Percentiles rank a stretch among this genome's conserved stretches.
These are phyloP conservation scores for Anthostomella pinea DNA, from an alignment of 2,329 filamentous ascomycete genomes.

Conservation along the genomic window DNA sequence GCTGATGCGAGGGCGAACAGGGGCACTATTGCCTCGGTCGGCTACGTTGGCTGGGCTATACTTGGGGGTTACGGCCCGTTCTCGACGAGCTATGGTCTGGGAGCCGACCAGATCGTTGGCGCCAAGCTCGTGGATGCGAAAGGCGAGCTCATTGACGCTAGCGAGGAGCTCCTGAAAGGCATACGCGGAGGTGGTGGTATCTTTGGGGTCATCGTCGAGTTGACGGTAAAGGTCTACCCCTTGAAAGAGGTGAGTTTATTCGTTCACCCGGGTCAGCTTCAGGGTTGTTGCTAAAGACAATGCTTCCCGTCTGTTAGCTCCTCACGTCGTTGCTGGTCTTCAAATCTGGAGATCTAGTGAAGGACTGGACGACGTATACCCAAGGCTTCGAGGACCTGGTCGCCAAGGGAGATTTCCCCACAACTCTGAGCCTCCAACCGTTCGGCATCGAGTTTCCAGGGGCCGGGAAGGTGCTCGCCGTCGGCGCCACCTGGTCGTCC, in stretches of 20 bases:
- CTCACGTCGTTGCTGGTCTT: conserved; percentile 31
- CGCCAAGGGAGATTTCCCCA: conserved; percentile 4
- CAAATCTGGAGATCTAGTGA: conserved; percentile 26
- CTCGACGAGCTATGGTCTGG: conserved; percentile 32
- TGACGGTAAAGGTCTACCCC: conserved; percentile 39
- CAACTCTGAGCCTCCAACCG: conserved; percentile 26
- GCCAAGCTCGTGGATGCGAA: conserved; percentile 37
- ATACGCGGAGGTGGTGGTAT: conserved; percentile 39
- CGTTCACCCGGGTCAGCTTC: no score
- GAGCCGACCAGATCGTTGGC: conserved; percentile 36
- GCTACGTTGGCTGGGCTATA: conserved; percentile 34
- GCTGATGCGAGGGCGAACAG: conserved; percentile 2
- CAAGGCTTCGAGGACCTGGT: conserved; percentile 23
- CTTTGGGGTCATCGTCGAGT: conserved; percentile 39
- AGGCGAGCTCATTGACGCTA: conserved; percentile 36
- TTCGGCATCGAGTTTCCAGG: conserved; percentile 30
- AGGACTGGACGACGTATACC: background rate
- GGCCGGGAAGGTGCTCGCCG: conserved; percentile 25
- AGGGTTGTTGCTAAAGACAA: no score
- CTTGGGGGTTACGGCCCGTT: conserved; percentile 35
- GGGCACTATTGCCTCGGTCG: conserved; percentile 27
- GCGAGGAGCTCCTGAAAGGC: conserved; percentile 34
- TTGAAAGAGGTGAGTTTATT: conserved; percentile 29
- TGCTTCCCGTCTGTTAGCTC: no score
- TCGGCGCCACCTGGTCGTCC: conserved; percentile 33